phyloP scores from a whole-genome alignment of 2,329 filamentous ascomycete genomes.

The Sporothrix pseudoabietina region DNA sequence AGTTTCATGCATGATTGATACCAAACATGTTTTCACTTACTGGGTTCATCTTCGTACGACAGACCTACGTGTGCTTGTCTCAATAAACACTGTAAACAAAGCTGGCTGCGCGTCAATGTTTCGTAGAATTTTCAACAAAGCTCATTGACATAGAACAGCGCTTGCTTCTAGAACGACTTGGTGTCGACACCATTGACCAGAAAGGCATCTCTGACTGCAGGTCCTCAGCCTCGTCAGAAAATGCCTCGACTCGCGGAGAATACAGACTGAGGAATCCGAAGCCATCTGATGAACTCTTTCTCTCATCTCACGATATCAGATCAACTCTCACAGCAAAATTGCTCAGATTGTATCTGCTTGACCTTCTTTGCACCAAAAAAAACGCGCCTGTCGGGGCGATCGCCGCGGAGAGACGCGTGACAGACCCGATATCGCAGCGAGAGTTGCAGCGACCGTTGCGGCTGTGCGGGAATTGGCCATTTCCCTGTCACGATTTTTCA shows the following conservation, averaged over 20 bases:
- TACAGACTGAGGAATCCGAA: background rate
- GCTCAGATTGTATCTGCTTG: background rate
- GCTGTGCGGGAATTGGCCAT: constrained; percentile 19
- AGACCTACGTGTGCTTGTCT: background rate
- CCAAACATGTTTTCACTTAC: background rate
- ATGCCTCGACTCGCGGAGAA: background rate
- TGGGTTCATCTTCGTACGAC: background rate
- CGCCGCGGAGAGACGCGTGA: constrained; percentile 1
- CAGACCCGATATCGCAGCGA: constrained; percentile 24
- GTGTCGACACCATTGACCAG: background rate
- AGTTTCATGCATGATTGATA: background rate
- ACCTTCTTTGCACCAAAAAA: background rate
- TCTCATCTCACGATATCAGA: background rate
- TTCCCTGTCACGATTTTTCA: background rate
- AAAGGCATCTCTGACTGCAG: background rate
- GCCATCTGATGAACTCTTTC: background rate
- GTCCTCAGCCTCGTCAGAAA: background rate
- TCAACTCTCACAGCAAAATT: background rate
- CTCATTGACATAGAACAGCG: background rate
- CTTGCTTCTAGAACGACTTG: background rate
- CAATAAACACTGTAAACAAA: background rate
- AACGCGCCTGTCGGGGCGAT: constrained; percentile 15
- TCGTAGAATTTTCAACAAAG: background rate
- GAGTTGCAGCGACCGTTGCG: constrained; percentile 17
- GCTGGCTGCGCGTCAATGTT: constrained; percentile 18